These are phyloP conservation scores for Orobanche coerulescens DNA, from an alignment of 257 asterid species.

Conservation along the genomic window DNA sequence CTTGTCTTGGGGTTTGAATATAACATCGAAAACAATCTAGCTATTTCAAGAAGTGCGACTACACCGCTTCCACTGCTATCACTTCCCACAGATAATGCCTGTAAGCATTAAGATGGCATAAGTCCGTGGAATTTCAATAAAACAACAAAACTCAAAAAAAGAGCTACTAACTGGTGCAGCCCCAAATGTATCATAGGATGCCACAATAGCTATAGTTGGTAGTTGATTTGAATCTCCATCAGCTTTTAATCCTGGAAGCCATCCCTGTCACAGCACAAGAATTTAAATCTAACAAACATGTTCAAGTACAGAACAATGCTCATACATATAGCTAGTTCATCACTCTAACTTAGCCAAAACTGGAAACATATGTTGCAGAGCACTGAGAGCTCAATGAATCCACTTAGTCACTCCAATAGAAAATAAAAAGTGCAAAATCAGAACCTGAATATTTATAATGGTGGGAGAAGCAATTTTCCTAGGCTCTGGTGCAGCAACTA, in stretches of 20 bases:
- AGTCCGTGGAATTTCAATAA: slow-evolving; percentile 13
- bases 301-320: background rate
- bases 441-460: slow-evolving; percentile 69
- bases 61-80: slow-evolving; percentile 87
- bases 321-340: background rate
- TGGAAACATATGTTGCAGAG: background rate
- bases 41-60: slow-evolving; percentile 74
- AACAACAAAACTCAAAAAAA: background rate
- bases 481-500: slow-evolving; percentile 69
- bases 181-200: slow-evolving; percentile 87
- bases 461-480: slow-evolving; percentile 73
- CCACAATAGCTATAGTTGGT: slow-evolving; percentile 84
- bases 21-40: slow-evolving; percentile 69
- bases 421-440: slow-evolving; percentile 9
- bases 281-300: background rate
- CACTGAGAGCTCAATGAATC: background rate
- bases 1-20: slow-evolving; percentile 73
- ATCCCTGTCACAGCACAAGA: slow-evolving; percentile 48
- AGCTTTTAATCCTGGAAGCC: slow-evolving; percentile 74
- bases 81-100: slow-evolving; percentile 81
- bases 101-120: slow-evolving; percentile 16
- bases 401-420: background rate
- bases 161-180: slow-evolving; percentile 70
- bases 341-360: background rate
- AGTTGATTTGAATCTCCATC: slow-evolving; percentile 76